Conservation (phyloP, 208 protist species). For the Porcisia deanei region DNA sequence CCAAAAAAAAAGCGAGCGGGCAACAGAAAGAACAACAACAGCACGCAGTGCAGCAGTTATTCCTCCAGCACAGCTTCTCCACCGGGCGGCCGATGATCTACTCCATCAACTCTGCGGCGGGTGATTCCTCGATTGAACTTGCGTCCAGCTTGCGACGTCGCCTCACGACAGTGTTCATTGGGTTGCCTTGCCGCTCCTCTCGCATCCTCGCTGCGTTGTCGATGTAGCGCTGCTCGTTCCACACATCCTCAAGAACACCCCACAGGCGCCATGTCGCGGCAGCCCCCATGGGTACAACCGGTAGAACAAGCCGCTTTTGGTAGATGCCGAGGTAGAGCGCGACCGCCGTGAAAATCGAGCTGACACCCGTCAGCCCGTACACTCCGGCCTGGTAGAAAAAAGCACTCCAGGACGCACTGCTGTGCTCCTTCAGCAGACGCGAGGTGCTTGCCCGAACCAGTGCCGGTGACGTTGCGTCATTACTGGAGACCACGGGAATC, state of each 20-base stretch:
- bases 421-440: constrained; percentile 78
- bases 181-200: constrained; percentile 70
- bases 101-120: constrained; percentile 27
- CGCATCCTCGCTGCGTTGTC: constrained; percentile 74
- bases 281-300: constrained; percentile 57
- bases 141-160: constrained; percentile 39
- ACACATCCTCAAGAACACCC: constrained; percentile 69
- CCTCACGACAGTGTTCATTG: constrained; percentile 72
- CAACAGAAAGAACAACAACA: background rate
- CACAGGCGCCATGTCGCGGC: constrained; percentile 75
- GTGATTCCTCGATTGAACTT: constrained; percentile 35
- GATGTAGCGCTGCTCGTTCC: constrained; percentile 80
- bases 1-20: too few species aligned
- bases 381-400: constrained; percentile 77
- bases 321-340: constrained; percentile 68
- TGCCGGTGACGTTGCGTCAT: constrained; percentile 7
- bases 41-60: background rate
- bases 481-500: constrained; percentile 30
- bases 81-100: background rate
- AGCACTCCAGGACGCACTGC: constrained; percentile 61
- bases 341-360: constrained; percentile 55
- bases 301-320: constrained; percentile 72
- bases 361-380: constrained; percentile 67
- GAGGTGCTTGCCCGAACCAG: constrained; percentile 50
- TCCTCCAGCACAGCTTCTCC: background rate